phyloP scores from a whole-genome alignment of 192 early-diverging fungal genomes.

The Linnemannia hyalina region DNA sequence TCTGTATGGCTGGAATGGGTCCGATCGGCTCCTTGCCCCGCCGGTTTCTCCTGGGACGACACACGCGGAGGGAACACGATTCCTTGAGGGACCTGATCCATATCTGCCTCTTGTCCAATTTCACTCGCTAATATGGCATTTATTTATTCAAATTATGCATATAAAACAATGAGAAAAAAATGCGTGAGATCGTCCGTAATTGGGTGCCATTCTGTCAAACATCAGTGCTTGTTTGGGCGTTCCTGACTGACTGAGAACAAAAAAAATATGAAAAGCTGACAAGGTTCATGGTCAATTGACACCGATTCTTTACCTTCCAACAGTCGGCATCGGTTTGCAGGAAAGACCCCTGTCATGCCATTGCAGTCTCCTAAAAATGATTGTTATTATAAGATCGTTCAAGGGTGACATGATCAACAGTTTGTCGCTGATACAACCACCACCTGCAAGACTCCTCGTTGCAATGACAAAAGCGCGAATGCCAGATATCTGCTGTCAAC shows the following conservation, averaged over 20 bases:
- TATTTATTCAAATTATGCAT: conserved; percentile 2
- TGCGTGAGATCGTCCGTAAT: not conserved
- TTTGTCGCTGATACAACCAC: not conserved
- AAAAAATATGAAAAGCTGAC: too few relatives aligned
- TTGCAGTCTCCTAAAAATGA: conserved; percentile 35
- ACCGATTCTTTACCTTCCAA: conserved; percentile 19
- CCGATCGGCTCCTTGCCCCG: not conserved
- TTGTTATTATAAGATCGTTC: not conserved
- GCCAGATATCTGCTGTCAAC: not conserved
- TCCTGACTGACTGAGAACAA: too few relatives aligned
- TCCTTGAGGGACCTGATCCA: not conserved
- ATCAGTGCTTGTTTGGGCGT: too few relatives aligned
- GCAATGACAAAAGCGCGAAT: not conserved
- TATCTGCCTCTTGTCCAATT: not conserved
- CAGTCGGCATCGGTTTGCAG: conserved; percentile 47
- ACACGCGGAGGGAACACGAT: not conserved
- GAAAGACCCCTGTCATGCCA: conserved; percentile 46
- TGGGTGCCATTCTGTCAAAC: not conserved
- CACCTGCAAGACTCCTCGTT: too few relatives aligned
- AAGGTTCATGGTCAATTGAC: not conserved
- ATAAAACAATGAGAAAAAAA: conserved; percentile 1
- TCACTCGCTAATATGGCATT: not conserved
- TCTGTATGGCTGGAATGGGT: not conserved
- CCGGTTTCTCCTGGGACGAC: not conserved
- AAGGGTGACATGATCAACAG: not conserved